These are phyloP conservation scores for Ploettnerulaceae sp. DNA, from an alignment of 2,329 filamentous ascomycete genomes.

Conservation along the genomic window DNA sequence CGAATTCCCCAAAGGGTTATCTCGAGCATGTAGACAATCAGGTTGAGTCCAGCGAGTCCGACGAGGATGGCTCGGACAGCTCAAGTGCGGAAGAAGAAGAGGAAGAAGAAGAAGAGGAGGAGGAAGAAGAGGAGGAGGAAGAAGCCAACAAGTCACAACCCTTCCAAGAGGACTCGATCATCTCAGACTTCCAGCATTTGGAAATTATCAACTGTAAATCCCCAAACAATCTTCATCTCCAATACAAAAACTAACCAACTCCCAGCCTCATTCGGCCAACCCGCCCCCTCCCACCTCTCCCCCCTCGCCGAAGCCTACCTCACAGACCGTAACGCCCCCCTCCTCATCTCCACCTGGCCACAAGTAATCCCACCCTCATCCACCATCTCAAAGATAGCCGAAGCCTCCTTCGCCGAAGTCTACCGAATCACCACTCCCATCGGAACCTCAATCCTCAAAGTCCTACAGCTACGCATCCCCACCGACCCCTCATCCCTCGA, in stretches of 20 bases:
- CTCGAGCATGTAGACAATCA: background rate
- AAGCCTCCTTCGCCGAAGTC: slow-evolving; percentile 62
- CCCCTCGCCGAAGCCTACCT: slow-evolving; percentile 23
- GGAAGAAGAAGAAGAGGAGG: slow-evolving; percentile 1
- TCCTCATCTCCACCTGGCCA: slow-evolving; percentile 40
- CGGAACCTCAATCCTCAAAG: slow-evolving; percentile 61
- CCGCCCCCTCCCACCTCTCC: slow-evolving; percentile 11
- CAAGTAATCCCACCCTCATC: slow-evolving; percentile 52
- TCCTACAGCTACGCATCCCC: slow-evolving; percentile 47
- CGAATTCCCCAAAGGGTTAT: background rate
- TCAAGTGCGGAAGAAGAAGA: slow-evolving; percentile 4
- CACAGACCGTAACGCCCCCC: slow-evolving; percentile 13
- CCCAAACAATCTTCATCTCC: background rate
- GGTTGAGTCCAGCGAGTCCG: background rate
- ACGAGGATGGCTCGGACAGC: background rate
- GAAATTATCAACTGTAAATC: background rate
- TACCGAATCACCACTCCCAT: slow-evolving; percentile 56
- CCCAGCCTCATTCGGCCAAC: slow-evolving; percentile 1
- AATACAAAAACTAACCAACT: background rate
- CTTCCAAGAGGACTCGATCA: background rate
- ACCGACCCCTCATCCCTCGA: slow-evolving; percentile 20
- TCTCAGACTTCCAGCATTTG: background rate
- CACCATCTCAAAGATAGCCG: slow-evolving; percentile 57
- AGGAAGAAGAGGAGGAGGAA: background rate
- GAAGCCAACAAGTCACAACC: background rate